A percentile compares a stretch with the other conserved stretches of the same genome.
These are phyloP conservation scores for Penicillium alfredii DNA, from an alignment of 495 filamentous ascomycete genomes.

Conservation along the genomic window DNA sequence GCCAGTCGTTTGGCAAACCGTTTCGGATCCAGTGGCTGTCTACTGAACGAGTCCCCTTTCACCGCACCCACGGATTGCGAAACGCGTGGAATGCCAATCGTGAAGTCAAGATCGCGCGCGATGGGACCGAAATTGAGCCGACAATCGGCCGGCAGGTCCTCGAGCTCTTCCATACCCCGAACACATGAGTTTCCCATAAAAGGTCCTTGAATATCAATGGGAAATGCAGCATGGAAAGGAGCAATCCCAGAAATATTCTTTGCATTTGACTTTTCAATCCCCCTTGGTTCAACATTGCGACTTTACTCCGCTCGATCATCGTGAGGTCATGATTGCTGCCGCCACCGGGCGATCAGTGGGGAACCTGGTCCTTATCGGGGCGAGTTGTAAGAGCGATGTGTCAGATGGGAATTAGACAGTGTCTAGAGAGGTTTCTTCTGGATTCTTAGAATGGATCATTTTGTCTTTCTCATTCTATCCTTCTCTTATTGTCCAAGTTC, in stretches of 20 bases:
- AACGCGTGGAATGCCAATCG: conserved; percentile 96
- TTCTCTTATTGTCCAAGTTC: conserved; percentile 1
- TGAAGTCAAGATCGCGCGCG: conserved; percentile 93
- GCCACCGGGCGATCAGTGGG: too few species aligned
- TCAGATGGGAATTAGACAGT: too few species aligned
- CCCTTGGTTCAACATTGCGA: too few species aligned
- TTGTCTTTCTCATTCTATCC: not conserved
- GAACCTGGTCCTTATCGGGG: too few species aligned
- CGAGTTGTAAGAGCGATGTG: too few species aligned
- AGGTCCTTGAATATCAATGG: conserved; percentile 7
- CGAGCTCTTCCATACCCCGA: conserved; percentile 64
- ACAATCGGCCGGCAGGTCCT: conserved; percentile 70
- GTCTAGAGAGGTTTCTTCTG: too few species aligned
- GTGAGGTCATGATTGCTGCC: too few species aligned
- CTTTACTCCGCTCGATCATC: too few species aligned
- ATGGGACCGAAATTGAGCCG: conserved; percentile 91
- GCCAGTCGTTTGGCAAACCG: conserved; percentile 78
- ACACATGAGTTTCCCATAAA: not conserved
- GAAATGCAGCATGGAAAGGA: too few species aligned
- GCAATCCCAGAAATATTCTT: too few species aligned
- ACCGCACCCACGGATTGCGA: conserved; percentile 80
- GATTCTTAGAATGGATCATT: too few species aligned
- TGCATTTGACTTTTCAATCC: too few species aligned
- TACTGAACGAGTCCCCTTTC: conserved; percentile 81
- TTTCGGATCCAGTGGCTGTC: conserved; percentile 93